Percentiles rank a stretch among this genome's conserved stretches.
Evolutionary conservation across 805 yeast species (phyloP).

Genomic region (Wickerhamomyces ciferrii): DNA sequence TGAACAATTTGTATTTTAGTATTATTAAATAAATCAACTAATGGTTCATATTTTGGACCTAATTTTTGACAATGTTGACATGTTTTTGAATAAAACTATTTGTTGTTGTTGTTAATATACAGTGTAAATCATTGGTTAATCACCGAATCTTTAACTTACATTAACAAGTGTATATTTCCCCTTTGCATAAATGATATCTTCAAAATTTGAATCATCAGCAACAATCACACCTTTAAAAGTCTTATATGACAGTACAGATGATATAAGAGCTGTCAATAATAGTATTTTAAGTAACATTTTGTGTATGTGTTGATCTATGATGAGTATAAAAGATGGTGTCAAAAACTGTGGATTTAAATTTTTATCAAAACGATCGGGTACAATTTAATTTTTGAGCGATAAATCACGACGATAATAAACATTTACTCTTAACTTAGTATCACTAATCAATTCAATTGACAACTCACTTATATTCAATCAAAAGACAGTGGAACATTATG

Average conservation of each 20-base stretch:
- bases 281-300: background rate
- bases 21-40: slow-evolving; percentile 37
- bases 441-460: too few relatives aligned
- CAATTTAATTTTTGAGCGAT: background rate
- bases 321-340: background rate
- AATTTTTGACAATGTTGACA: slow-evolving; percentile 44
- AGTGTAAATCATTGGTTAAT: background rate
- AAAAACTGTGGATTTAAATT: background rate
- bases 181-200: slow-evolving; percentile 10
- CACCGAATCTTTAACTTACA: too few relatives aligned
- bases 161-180: slow-evolving; percentile 19
- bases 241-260: slow-evolving; percentile 1
- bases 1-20: slow-evolving; percentile 29
- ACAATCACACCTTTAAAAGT: slow-evolving; percentile 17
- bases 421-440: too few relatives aligned
- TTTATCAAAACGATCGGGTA: background rate
- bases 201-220: slow-evolving; percentile 17
- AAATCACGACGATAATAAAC: background rate
- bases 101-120: too few relatives aligned
- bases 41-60: slow-evolving; percentile 38
- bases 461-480: too few relatives aligned
- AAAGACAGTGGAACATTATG: too few relatives aligned
- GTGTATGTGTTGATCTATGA: background rate
- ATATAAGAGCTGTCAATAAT: background rate
- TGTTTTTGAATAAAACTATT: slow-evolving; percentile 31